Conservation (phyloP, 331 rosid species). For the Malus hybrid region DNA sequence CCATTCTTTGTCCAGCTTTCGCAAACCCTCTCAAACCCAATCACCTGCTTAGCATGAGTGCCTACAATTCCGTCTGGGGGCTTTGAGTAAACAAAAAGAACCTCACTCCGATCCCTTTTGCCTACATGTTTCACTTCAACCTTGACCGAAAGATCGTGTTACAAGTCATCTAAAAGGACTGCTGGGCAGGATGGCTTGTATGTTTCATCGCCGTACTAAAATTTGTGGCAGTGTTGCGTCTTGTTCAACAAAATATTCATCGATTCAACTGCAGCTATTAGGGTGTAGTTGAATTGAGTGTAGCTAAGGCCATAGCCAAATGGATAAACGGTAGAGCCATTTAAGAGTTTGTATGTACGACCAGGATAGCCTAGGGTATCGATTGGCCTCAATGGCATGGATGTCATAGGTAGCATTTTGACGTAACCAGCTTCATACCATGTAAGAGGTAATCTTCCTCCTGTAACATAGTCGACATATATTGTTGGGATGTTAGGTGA, state of each 20-base stretch:
- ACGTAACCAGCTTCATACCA: slow-evolving; percentile 19
- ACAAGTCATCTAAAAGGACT: slow-evolving; percentile 15
- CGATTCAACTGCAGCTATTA: neutral
- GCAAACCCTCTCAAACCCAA: slow-evolving; percentile 17
- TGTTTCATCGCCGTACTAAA: neutral
- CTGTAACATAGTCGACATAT: neutral
- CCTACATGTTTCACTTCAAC: slow-evolving; percentile 1
- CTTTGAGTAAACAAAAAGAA: slow-evolving; percentile 13
- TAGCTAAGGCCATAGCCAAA: slow-evolving; percentile 30
- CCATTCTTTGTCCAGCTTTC: neutral
- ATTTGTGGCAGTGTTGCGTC: neutral
- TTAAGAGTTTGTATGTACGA: slow-evolving; percentile 25
- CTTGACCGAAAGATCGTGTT: neutral
- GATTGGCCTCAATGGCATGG: slow-evolving; percentile 19
- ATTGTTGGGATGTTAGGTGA: neutral
- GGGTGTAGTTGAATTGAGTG: slow-evolving; percentile 9
- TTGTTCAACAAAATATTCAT: neutral
- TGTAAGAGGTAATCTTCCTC: slow-evolving; percentile 28
- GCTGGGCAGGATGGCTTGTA: slow-evolving; percentile 1
- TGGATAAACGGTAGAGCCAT: slow-evolving; percentile 23
- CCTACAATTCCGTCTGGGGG: slow-evolving; percentile 13
- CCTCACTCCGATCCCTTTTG: slow-evolving; percentile 4
- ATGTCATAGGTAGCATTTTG: slow-evolving; percentile 14
- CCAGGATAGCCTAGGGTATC: slow-evolving; percentile 21
- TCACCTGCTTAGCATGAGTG: slow-evolving; percentile 18